Evolutionary conservation across 345 rosid genomes (phyloP).

Genomic region (Aegle marmelos): DNA sequence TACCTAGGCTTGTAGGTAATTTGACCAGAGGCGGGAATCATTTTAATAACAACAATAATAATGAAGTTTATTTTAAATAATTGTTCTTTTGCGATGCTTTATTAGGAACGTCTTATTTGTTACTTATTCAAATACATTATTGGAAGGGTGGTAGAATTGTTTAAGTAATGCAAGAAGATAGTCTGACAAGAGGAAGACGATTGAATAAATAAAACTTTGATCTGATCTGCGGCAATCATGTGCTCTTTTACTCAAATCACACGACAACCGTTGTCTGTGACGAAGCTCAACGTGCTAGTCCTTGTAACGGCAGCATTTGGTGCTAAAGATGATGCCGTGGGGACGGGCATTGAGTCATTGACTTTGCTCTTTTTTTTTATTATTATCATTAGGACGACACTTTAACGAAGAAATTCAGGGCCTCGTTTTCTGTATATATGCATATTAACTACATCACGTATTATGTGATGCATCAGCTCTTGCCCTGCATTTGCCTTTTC

Average conservation of each 20-base stretch:
- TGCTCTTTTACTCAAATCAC: not conserved
- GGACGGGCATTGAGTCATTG: constrained; percentile 23
- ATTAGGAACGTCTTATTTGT: not conserved
- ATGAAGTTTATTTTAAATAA: not conserved
- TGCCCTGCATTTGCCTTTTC: not conserved
- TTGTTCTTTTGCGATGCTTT: not conserved
- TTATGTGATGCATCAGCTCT: not conserved
- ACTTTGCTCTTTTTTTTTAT: not conserved
- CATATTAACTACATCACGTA: not conserved
- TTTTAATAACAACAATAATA: not conserved
- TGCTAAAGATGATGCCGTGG: constrained; percentile 6
- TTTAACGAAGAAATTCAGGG: not conserved
- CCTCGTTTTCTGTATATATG: not conserved
- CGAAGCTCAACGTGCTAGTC: not conserved
- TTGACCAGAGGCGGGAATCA: not conserved
- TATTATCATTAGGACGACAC: not conserved
- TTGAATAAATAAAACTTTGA: not conserved
- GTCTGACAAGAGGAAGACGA: not conserved
- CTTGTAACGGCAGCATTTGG: constrained; percentile 6
- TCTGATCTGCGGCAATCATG: not conserved
- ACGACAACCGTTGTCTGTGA: constrained; percentile 18
- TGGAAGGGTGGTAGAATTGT: constrained; percentile 15
- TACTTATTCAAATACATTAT: constrained; percentile 14
- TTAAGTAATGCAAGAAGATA: not conserved
- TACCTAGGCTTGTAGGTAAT: not conserved